phyloP scores from a whole-genome alignment of 495 filamentous ascomycete genomes.

The Neurospora tetrasperma region DNA sequence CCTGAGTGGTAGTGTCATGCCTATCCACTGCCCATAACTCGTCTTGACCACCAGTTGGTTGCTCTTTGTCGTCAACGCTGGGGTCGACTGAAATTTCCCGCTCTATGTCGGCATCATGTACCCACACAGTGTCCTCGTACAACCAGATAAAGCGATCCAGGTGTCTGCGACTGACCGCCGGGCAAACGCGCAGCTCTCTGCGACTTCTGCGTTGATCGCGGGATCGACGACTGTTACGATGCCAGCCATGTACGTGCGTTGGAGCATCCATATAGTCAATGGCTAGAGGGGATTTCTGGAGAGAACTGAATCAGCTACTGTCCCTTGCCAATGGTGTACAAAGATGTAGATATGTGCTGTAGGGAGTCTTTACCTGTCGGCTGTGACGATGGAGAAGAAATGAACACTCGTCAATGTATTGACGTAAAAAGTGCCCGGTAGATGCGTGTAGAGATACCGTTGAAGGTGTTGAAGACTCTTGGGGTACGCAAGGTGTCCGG shows the following conservation, averaged over 20 bases:
- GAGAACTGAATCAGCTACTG: not conserved
- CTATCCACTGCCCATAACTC: not conserved
- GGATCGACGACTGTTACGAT: not conserved
- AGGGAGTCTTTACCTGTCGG: not conserved
- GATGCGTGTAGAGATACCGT: not conserved
- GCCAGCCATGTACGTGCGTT: not conserved
- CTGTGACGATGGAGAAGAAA: not conserved
- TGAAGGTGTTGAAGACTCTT: not conserved
- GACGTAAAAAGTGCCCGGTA: not conserved
- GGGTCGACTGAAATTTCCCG: not conserved
- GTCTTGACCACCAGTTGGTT: not conserved
- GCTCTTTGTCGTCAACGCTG: too few species aligned
- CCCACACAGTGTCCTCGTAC: not conserved
- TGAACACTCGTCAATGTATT: not conserved
- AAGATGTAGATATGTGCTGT: not conserved
- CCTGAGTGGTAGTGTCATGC: not conserved
- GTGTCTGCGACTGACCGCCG: not conserved
- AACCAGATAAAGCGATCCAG: not conserved
- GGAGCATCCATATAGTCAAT: not conserved
- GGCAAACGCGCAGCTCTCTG: not conserved
- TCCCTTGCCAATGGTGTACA: not conserved
- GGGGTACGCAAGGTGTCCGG: not conserved
- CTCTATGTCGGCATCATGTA: not conserved
- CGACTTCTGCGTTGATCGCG: not conserved
- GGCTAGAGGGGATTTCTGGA: not conserved